A percentile compares a stretch with the other conserved stretches of the same genome.
phyloP scores from a whole-genome alignment of 106 monocot species.

The Dendrobium officinale region DNA sequence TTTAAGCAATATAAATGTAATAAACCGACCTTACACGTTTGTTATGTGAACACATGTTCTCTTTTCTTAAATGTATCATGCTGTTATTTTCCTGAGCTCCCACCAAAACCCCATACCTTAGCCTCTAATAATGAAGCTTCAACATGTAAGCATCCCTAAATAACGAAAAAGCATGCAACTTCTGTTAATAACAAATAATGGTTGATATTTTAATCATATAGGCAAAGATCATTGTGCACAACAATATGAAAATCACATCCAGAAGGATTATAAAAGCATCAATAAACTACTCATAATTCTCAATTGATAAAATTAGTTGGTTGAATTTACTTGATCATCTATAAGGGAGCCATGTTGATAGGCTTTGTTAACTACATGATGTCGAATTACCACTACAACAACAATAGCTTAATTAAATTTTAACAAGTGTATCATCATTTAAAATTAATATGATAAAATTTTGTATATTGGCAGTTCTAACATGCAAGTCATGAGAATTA shows the following conservation, averaged over 20 bases:
- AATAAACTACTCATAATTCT: neutral
- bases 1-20: neutral
- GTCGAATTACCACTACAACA: slow-evolving; percentile 42
- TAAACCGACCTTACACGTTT: slow-evolving; percentile 62
- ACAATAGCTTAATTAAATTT: too few species aligned
- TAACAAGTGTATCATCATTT: too few species aligned
- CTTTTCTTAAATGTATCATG: slow-evolving; percentile 77
- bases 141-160: slow-evolving; percentile 66
- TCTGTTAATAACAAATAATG: neutral
- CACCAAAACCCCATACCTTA: slow-evolving; percentile 73
- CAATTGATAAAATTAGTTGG: neutral
- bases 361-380: slow-evolving; percentile 93
- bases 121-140: slow-evolving; percentile 38
- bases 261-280: neutral
- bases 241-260: too few species aligned
- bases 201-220: too few species aligned
- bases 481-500: too few species aligned
- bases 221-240: too few species aligned
- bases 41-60: slow-evolving; percentile 75
- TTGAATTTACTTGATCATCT: slow-evolving; percentile 58
- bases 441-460: too few species aligned
- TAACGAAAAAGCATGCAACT: neutral
- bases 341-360: slow-evolving; percentile 76
- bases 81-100: slow-evolving; percentile 36
- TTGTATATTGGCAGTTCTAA: too few species aligned